Evolutionary conservation across 345 rosid genomes (phyloP), one percentile per base, ranked within the genome.

Genomic region (Ceriops zippeliana): DNA sequence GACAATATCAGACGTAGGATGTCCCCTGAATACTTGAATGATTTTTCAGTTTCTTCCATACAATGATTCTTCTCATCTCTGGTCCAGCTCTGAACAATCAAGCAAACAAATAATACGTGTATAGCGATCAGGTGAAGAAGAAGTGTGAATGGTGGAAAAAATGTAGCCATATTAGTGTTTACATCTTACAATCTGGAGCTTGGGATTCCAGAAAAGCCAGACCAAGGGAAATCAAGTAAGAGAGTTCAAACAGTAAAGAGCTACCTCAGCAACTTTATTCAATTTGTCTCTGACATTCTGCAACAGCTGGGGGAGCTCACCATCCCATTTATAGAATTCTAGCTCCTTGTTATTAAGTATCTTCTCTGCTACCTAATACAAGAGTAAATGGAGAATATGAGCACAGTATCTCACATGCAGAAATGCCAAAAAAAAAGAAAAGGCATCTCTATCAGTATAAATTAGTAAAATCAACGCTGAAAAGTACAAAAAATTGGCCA

Each of bases 1-100:
- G 89, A 83, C 75, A 91, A 72, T 75, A 93, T 84, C 27, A 88
- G 78, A 62, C 96, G 96, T 42, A 93, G 93, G 68, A 91, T 88
- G 61, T 93, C 87, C 52, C 97, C 99, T 0, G 96, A 93, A 78
- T 82, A 63, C 77, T 88, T 88, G 83, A 93, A 93, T 0, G 99
- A 91, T 82, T 87, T 89, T 81, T 89, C 91, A 0, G 93, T 93
- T 85, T 91, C 97, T 71, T 87, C 96, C 86, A 93, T 73, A 82
- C 98, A 93, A 75, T 82, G 97, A 62, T 86, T 73, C 89, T 93
- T 91, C 77, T 92, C 96, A 49, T 89, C 96, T 75, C 96, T 84
- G 0, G 86, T 93, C 98, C 96, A 93, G 61, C 80, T 80, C 92
- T 90, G 87, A 35, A 58, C 26, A 70, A 13, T 11, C 59, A 38